A percentile compares a stretch with the other conserved stretches of the same genome.
Conservation (phyloP, 1,139 yeast species). For the Kodamaea sp. region DNA sequence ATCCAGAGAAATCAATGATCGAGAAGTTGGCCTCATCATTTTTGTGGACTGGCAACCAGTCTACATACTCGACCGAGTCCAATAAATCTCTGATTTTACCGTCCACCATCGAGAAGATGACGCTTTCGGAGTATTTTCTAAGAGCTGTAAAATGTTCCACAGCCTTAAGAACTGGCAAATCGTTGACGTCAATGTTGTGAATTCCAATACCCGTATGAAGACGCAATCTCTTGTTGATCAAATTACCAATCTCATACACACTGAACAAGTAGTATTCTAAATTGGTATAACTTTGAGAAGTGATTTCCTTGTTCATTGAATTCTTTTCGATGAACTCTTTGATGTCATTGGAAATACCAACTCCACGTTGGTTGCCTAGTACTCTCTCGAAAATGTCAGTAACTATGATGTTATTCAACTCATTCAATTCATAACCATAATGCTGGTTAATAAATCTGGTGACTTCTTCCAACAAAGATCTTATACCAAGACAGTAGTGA, state of each 20-base stretch:
- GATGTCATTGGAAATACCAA: conserved; percentile 69
- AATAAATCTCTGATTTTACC: conserved; percentile 75
- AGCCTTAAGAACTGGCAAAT: conserved; percentile 42
- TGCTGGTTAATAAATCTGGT: conserved; percentile 66
- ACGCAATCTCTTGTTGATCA: conserved; percentile 42
- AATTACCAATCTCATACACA: conserved; percentile 55
- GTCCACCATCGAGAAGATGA: conserved; percentile 80
- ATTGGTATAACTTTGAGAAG: conserved; percentile 86
- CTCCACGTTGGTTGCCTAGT: conserved; percentile 49
- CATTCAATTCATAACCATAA: conserved; percentile 51
- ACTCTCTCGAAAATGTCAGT: conserved; percentile 68
- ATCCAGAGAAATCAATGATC: conserved; percentile 84
- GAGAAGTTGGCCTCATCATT: conserved; percentile 71
- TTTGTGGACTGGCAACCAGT: conserved; percentile 54
- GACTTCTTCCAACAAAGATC: conserved; percentile 64
- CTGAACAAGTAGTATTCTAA: conserved; percentile 79
- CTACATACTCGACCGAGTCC: conserved; percentile 84
- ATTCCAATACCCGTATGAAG: conserved; percentile 58
- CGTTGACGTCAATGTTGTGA: conserved; percentile 37
- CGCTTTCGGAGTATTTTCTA: conserved; percentile 75
- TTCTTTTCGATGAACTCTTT: conserved; percentile 58
- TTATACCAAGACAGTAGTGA: conserved; percentile 74
- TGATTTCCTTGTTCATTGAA: conserved; percentile 81
- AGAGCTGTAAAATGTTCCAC: conserved; percentile 57
- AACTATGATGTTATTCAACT: conserved; percentile 50